A percentile compares a stretch with the other conserved stretches of the same genome.
Conservation (phyloP, 2,329 filamentous ascomycete species). For the Aspergillus melleus region DNA sequence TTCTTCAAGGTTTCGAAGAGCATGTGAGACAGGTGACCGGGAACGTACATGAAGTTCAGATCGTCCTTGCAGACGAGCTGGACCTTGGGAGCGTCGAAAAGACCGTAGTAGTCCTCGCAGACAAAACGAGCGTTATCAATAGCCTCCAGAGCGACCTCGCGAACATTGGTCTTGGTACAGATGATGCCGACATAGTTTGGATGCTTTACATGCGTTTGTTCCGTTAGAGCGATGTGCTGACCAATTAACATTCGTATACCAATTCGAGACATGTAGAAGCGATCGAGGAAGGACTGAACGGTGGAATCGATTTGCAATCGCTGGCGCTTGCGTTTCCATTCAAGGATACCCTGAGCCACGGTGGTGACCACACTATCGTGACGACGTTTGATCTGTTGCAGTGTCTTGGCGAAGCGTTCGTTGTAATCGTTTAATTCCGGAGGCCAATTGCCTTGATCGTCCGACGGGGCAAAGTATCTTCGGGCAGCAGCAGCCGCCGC, state of each 20-base stretch:
- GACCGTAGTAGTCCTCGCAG: conserved; percentile 95
- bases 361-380: conserved; percentile 98
- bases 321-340: conserved; percentile 95
- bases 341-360: conserved; percentile 94
- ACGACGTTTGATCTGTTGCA: conserved; percentile 91
- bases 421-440: conserved; percentile 95
- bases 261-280: conserved; percentile 99
- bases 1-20: conserved; percentile 99
- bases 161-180: conserved; percentile 96
- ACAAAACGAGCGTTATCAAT: conserved; percentile 99
- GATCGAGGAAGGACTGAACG: conserved; percentile 95
- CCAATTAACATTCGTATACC: conserved; percentile 99
- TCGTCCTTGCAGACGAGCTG: conserved; percentile 94
- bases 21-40: conserved; percentile 98
- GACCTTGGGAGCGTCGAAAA: conserved; percentile 95
- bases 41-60: conserved; percentile 99
- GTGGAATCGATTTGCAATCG: conserved; percentile 98
- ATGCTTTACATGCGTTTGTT: conserved; percentile 85
- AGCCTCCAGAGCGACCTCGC: conserved; percentile 90
- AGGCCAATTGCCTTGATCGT: conserved; percentile 87
- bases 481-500: conserved; percentile 52
- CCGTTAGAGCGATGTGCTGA: conserved; percentile 94
- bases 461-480: conserved; percentile 88
- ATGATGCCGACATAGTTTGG: conserved; percentile 97
- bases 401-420: conserved; percentile 79